Evolutionary conservation across 345 rosid genomes (phyloP), one percentile per base, ranked within the genome.

Genomic region (Arabidopsis arenosa): DNA sequence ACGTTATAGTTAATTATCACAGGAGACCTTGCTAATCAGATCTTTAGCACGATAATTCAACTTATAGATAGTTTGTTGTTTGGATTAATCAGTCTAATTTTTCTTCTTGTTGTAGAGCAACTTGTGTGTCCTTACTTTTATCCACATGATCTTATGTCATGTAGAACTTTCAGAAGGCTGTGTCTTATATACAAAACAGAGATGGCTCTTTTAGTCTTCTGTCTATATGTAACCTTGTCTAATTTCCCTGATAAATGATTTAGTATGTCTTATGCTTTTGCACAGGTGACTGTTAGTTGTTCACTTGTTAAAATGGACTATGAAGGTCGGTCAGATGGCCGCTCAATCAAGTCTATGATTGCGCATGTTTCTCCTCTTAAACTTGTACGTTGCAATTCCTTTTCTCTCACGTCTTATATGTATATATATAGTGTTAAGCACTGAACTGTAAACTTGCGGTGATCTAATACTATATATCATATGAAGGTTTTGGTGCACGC

Each of bases 251-350:
- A 40, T 69, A 11, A 53, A 53, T 62, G 37, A 77, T 56, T 59
- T 51, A 45, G 17, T 7, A 66, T 66, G 77, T n/a, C 55, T 35
- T 45, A 73, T 55, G 54, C 37, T 84, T 73, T 17, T 78, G 73
- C 13, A 66, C 83, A 95, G 99, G 99, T 95, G 75, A 93, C 87
- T 84, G 98, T 95, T 67, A 90, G 86, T 81, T 92, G 96, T 79
- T 83, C 88, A 15, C 80, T 95, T 77, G 83, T 87, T 67, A 90
- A 89, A 73, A 86, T 90, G 82, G 99, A 95, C 68, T 92, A 83
- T 26, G 99, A 95, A 81, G 99, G 99, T 41, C 96, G 99, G 11
- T 89, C 99, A 70, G 98, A 95, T 77, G 93, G 93, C 65, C 91
- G 97, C 36, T 91, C 99, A 48, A 85, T 92, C 82, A 95, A 92